Evolutionary conservation across 2,329 filamentous ascomycete genomes (phyloP), one percentile per base, ranked within the genome.

Genomic region (Stachybotrys elegans): DNA sequence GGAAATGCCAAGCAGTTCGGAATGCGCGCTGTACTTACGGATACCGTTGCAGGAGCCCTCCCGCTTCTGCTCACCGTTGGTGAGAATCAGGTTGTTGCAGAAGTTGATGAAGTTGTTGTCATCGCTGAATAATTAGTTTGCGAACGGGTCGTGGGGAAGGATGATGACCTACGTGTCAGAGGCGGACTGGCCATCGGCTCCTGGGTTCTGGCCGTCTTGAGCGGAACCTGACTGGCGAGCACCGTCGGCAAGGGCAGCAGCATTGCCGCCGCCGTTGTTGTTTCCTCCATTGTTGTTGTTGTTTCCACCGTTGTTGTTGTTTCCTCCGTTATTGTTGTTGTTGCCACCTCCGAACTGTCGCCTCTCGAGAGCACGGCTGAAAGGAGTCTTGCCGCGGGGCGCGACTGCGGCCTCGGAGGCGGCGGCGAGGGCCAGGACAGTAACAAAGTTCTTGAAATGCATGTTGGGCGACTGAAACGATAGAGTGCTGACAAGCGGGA

Each of bases 11-110:
- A n/a, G n/a, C n/a, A n/a, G n/a, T n/a, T n/a, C n/a, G n/a, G n/a
- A n/a, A n/a, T n/a, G n/a, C n/a, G n/a, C n/a, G n/a, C n/a, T n/a
- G 29, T n/a, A 70, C 75, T 61, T 69, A 77, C 76, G 65, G 51
- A 81, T 73, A 57, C 76, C 76, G 59, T 84, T 85, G 66, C 81
- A 85, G 27, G 81, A 84, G 17, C 81, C 81, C 5, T 52, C 60
- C 46, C 67, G 68, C 42, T 74, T 67, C 59, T 84, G 81, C 22
- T 73, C 62, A 54, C 81, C 81, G 54, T 85, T 80, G 50, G 81
- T 84, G 39, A 81, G 58, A 0, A 67, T 73, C 57, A 73, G 53
- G 37, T 73, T 76, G 5, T 60, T 47, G 57, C 78, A 82, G 59
- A 81, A 79, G 70, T 81, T 82, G 72, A 82, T 79, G 58, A 81